A percentile compares a stretch with the other conserved stretches of the same genome.
phyloP scores from a whole-genome alignment of 1,284 basidiomycete species.

The Grifola frondosa region DNA sequence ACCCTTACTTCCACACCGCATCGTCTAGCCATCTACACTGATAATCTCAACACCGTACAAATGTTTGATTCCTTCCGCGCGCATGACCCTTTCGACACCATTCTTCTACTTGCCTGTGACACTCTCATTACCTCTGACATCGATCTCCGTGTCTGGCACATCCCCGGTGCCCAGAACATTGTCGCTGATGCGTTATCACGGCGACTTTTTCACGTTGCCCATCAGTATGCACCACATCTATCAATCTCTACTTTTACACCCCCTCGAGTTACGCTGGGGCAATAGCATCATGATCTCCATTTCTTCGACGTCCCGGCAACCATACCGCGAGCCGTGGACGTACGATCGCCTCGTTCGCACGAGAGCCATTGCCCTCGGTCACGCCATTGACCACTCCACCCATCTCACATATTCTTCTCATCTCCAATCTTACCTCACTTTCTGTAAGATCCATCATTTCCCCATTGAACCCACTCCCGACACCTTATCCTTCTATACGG shows the following conservation, averaged over 20 bases:
- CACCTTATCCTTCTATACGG: conserved; percentile 35
- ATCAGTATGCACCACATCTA: no score
- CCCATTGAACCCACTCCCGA: conserved; percentile 35
- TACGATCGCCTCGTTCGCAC: conserved; percentile 31
- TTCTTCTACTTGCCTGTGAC: conserved; percentile 30
- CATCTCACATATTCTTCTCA: conserved; percentile 32
- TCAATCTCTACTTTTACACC: conserved; percentile 4
- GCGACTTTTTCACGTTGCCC: no score
- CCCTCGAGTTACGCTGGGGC: conserved; percentile 8
- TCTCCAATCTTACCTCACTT: conserved; percentile 39
- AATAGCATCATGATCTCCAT: background rate
- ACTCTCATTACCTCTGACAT: conserved; percentile 19
- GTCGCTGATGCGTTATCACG: conserved; percentile 29
- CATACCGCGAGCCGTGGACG: conserved; percentile 31
- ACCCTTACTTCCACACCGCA: background rate
- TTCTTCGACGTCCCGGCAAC: conserved; percentile 23
- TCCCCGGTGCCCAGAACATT: conserved; percentile 24
- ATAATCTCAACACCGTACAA: conserved; percentile 35
- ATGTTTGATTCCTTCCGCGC: conserved; percentile 35
- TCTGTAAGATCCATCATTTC: conserved; percentile 34
- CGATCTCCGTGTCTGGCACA: conserved; percentile 26
- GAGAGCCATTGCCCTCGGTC: conserved; percentile 33
- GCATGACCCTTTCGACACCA: conserved; percentile 26
- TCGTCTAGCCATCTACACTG: conserved; percentile 27
- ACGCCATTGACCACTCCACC: conserved; percentile 32